phyloP scores from a whole-genome alignment of 2,329 filamentous ascomycete genomes.

The Ophiosphaerella narmari region DNA sequence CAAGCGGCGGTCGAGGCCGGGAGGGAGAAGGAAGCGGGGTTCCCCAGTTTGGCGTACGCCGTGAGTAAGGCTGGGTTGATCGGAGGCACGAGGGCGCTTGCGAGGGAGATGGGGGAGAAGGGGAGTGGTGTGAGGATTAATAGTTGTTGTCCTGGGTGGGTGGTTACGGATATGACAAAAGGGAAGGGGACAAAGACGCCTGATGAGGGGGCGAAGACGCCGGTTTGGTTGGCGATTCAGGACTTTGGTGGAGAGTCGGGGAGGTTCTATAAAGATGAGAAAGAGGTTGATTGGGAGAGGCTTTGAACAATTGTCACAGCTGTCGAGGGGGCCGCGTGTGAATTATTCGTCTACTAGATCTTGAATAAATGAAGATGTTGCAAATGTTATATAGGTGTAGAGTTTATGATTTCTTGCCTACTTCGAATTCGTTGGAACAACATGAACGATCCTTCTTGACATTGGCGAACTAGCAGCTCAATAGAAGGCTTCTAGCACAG shows the following conservation, averaged over 20 bases:
- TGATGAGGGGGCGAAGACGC: slow-evolving; percentile 52
- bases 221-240: slow-evolving; percentile 49
- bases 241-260: slow-evolving; percentile 46
- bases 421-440: no score
- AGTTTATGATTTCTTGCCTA: no score
- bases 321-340: no score
- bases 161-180: slow-evolving; percentile 55
- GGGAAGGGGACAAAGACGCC: slow-evolving; percentile 46
- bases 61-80: slow-evolving; percentile 54
- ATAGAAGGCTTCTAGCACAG: no score
- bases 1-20: slow-evolving; percentile 52
- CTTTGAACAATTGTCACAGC: background rate
- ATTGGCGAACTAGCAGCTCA: no score
- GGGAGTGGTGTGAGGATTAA: slow-evolving; percentile 46
- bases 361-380: no score
- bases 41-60: slow-evolving; percentile 57
- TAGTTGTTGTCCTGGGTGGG: slow-evolving; percentile 51
- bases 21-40: slow-evolving; percentile 54
- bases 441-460: no score
- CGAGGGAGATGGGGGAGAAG: slow-evolving; percentile 37
- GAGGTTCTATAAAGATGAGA: slow-evolving; percentile 48
- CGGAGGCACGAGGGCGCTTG: slow-evolving; percentile 48
- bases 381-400: no score
- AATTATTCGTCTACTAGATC: no score
- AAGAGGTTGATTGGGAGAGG: slow-evolving; percentile 40